phyloP scores from a whole-genome alignment of 1,284 basidiomycete species.

The Ustilago trichophora region DNA sequence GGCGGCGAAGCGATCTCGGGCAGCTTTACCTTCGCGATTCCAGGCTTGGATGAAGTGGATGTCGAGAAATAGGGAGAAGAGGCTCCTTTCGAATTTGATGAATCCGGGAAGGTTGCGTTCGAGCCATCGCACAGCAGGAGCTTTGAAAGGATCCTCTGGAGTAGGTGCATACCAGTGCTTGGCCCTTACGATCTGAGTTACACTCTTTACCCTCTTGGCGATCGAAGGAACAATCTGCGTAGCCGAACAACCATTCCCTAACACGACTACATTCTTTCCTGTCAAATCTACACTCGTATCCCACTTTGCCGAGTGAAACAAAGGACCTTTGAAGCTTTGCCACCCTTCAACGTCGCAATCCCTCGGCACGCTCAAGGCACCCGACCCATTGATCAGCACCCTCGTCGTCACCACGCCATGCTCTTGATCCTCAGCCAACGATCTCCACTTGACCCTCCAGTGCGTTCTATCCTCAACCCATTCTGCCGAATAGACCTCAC shows the following conservation, averaged over 20 bases:
- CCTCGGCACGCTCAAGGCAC: constrained; percentile 39
- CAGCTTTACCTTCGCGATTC: constrained; percentile 23
- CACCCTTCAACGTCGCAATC: constrained; percentile 38
- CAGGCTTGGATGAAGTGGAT: constrained; percentile 26
- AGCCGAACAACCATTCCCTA: constrained; percentile 61
- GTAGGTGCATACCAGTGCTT: constrained; percentile 50
- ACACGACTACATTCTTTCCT: constrained; percentile 59
- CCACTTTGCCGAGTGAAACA: constrained; percentile 65
- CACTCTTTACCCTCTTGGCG: constrained; percentile 25
- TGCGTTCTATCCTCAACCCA: constrained; percentile 35
- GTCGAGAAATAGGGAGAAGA: constrained; percentile 39
- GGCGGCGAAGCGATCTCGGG: constrained; percentile 28
- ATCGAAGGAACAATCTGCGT: constrained; percentile 51
- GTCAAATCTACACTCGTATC: constrained; percentile 51
- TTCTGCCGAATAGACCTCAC: constrained; percentile 31
- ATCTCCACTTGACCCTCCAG: constrained; percentile 41
- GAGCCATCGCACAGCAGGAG: constrained; percentile 5
- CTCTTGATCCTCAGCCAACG: constrained; percentile 5
- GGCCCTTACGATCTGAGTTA: constrained; percentile 43
- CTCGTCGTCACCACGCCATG: constrained; percentile 20
- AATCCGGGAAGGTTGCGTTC: constrained; percentile 30
- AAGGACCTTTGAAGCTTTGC: constrained; percentile 44
- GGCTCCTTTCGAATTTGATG: constrained; percentile 13
- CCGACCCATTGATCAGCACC: constrained; percentile 36
- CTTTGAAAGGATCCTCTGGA: constrained; percentile 30